Evolutionary conservation across 1,284 basidiomycete species (phyloP).

Genomic region (Ustilago xerochloae): DNA sequence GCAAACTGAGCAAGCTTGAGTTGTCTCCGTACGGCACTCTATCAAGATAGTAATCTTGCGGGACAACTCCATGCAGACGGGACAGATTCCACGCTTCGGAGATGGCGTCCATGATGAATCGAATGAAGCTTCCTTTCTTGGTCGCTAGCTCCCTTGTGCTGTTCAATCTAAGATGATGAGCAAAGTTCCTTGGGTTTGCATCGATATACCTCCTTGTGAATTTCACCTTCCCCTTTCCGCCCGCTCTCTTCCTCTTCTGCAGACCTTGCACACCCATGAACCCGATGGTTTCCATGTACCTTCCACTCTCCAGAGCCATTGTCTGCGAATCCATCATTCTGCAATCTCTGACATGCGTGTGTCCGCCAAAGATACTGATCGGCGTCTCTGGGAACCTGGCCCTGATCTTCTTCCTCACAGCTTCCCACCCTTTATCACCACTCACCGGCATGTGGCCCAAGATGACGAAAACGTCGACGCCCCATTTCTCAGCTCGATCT

Average conservation of each 20-base stretch:
- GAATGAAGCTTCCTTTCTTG: conserved; percentile 54
- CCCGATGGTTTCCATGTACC: conserved; percentile 60
- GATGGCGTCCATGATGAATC: conserved; percentile 59
- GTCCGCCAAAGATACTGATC: conserved; percentile 59
- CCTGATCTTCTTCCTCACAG: conserved; percentile 57
- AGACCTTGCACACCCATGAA: conserved; percentile 52
- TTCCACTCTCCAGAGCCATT: conserved; percentile 63
- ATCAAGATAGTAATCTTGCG: conserved; percentile 66
- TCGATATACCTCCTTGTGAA: conserved; percentile 71
- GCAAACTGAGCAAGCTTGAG: conserved; percentile 56
- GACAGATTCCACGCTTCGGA: conserved; percentile 61
- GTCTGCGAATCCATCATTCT: conserved; percentile 56
- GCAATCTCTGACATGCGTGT: conserved; percentile 66
- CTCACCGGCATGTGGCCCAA: conserved; percentile 66
- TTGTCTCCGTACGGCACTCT: conserved; percentile 51
- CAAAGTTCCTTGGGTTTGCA: conserved; percentile 69
- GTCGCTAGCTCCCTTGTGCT: conserved; percentile 54
- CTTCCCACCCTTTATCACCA: conserved; percentile 59
- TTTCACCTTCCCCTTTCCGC: conserved; percentile 59
- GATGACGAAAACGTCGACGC: conserved; percentile 63
- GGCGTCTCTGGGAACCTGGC: conserved; percentile 59
- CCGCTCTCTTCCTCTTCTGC: conserved; percentile 25
- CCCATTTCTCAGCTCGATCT: conserved; percentile 45
- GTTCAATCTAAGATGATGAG: conserved; percentile 46
- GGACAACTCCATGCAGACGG: conserved; percentile 57